A percentile compares a stretch with the other conserved stretches of the same genome.
Conservation (phyloP, 129 eudicot genomes). For the Flaveria ramosissima region DNA sequence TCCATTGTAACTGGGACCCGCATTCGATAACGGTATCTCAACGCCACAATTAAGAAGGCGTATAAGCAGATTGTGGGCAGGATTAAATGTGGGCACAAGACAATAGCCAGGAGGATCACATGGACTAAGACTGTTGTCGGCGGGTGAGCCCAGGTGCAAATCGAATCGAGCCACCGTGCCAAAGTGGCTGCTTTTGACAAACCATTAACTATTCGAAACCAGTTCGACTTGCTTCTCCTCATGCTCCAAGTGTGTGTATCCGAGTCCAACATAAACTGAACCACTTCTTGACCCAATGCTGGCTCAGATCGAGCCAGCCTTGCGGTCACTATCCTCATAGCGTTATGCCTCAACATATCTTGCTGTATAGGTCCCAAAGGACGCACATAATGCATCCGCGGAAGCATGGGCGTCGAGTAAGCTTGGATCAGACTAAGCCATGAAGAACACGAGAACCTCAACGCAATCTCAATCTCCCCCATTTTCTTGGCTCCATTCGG, state of each 20-base stretch:
- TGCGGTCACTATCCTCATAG: slow-evolving; percentile 77
- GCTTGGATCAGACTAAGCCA: slow-evolving; percentile 76
- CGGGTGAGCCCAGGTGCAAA: slow-evolving; percentile 79
- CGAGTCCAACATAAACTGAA: slow-evolving; percentile 80
- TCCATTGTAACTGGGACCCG: slow-evolving; percentile 71
- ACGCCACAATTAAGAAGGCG: slow-evolving; percentile 59
- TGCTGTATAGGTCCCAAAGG: slow-evolving; percentile 82
- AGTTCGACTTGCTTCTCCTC: slow-evolving; percentile 94
- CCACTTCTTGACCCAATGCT: slow-evolving; percentile 86
- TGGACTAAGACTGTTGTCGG: slow-evolving; percentile 84
- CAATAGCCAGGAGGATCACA: slow-evolving; percentile 58
- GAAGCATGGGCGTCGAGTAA: slow-evolving; percentile 79
- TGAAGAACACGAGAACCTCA: slow-evolving; percentile 82
- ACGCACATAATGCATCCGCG: slow-evolving; percentile 84
- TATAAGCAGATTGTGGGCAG: slow-evolving; percentile 77
- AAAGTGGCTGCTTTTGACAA: slow-evolving; percentile 72
- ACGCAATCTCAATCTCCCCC: slow-evolving; percentile 87
- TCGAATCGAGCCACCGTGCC: slow-evolving; percentile 74
- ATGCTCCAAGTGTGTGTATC: slow-evolving; percentile 90
- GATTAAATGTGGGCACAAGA: slow-evolving; percentile 76
- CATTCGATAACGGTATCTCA: slow-evolving; percentile 61
- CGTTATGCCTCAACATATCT: slow-evolving; percentile 71
- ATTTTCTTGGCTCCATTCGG: slow-evolving; percentile 78
- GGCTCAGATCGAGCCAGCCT: slow-evolving; percentile 87
- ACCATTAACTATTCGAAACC: slow-evolving; percentile 70